phyloP scores from a whole-genome alignment of 352 stramenopile species.

The Pythium sp. region DNA sequence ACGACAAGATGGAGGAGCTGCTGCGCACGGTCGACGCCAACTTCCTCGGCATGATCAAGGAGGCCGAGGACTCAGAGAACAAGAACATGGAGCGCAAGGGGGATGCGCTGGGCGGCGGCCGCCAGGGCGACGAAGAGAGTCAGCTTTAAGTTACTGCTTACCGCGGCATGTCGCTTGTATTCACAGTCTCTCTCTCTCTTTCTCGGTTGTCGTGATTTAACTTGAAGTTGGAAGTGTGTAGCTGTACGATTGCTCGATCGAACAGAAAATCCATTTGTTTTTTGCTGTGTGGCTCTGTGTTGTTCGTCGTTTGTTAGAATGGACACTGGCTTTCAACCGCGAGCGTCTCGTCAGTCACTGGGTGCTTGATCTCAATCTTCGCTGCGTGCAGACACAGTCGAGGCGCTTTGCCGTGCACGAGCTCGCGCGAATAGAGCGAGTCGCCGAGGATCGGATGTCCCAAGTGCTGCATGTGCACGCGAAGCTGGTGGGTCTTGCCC shows the following conservation, averaged over 20 bases:
- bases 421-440: constrained; percentile 67
- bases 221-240: constrained; percentile 4
- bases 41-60: constrained; percentile 96
- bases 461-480: constrained; percentile 91
- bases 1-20: constrained; percentile 94
- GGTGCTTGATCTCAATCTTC: constrained; percentile 41
- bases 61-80: constrained; percentile 91
- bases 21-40: constrained; percentile 92
- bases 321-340: constrained; percentile 32
- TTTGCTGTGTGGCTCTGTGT: background rate
- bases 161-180: constrained; percentile 2
- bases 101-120: constrained; percentile 30
- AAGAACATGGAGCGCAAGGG: constrained; percentile 87
- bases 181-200: background rate
- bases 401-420: constrained; percentile 36
- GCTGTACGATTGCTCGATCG: background rate
- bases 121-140: constrained; percentile 30
- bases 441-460: constrained; percentile 93
- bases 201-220: background rate
- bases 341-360: constrained; percentile 33
- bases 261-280: background rate
- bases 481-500: constrained; percentile 93
- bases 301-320: constrained; percentile 11
- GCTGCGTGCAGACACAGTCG: constrained; percentile 53
- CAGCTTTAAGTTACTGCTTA: constrained; percentile 10